phyloP scores from a whole-genome alignment of 106 monocot species.

The Platanthera zijinensis region DNA sequence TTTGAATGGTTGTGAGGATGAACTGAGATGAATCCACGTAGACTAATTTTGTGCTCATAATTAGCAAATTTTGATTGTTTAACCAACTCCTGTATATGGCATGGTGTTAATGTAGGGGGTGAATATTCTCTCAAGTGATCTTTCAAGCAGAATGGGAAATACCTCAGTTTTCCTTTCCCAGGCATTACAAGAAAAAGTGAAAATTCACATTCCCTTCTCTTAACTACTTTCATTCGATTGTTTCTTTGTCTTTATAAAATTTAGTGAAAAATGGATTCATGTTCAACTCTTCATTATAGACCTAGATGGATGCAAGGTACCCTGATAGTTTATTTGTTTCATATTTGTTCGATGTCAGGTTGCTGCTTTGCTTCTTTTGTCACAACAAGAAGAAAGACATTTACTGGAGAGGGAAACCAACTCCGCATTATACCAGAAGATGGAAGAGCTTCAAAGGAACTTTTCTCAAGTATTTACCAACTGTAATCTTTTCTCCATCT shows the following conservation, averaged over 20 bases:
- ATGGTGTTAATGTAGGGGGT: constrained; percentile 21
- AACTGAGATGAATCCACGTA: neutral
- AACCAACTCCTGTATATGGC: neutral
- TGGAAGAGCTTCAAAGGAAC: constrained; percentile 72
- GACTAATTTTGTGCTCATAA: neutral
- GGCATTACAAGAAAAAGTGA: constrained; percentile 91
- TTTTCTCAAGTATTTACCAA: constrained; percentile 63
- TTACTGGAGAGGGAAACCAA: constrained; percentile 67
- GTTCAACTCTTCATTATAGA: neutral
- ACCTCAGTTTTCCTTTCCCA: constrained; percentile 55
- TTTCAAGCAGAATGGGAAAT: constrained; percentile 16
- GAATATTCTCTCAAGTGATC: constrained; percentile 10
- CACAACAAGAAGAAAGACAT: constrained; percentile 94
- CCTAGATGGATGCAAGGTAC: neutral
- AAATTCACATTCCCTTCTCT: neutral
- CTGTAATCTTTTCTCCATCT: neutral
- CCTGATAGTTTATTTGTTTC: constrained; percentile 1
- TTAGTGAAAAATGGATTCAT: neutral
- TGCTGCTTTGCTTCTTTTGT: constrained; percentile 71
- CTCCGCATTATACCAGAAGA: constrained; percentile 56
- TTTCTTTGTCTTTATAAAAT: neutral
- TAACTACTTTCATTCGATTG: neutral
- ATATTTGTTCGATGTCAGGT: constrained; percentile 38
- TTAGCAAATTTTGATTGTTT: neutral
- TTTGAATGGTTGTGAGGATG: neutral